These are phyloP conservation scores for Sordariomycetes sp. DNA, from an alignment of 2,329 filamentous ascomycete genomes.

Conservation along the genomic window DNA sequence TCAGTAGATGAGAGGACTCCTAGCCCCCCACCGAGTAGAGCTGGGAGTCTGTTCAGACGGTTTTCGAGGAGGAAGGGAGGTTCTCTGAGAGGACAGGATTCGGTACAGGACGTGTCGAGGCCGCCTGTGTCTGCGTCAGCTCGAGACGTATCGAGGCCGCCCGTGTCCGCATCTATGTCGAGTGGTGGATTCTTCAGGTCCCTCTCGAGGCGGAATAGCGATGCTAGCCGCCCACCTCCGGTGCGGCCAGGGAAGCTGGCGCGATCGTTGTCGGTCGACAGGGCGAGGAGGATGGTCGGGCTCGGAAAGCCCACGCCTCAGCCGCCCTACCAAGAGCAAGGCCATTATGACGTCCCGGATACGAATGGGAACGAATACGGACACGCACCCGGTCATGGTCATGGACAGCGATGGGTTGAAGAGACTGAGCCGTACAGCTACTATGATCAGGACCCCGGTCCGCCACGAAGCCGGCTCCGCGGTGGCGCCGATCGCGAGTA, in stretches of 20 bases:
- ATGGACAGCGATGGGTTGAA: slow-evolving; percentile 9
- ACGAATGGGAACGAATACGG: not conserved
- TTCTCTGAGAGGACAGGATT: slow-evolving; percentile 6
- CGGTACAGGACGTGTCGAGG: slow-evolving; percentile 18
- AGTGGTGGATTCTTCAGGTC: slow-evolving; percentile 17
- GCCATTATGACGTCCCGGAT: not conserved
- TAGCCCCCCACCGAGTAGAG: slow-evolving; percentile 21
- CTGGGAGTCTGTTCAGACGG: slow-evolving; percentile 23
- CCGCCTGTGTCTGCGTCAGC: not conserved
- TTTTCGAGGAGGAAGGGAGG: slow-evolving; percentile 22
- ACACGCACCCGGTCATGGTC: slow-evolving; percentile 10
- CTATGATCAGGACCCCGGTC: slow-evolving; percentile 10
- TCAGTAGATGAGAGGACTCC: slow-evolving; percentile 33
- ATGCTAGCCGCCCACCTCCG: not conserved
- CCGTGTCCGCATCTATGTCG: slow-evolving; percentile 27
- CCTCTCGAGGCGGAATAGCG: slow-evolving; percentile 23
- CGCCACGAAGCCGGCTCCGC: slow-evolving; percentile 17
- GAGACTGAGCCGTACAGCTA: not conserved
- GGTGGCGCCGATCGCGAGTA: slow-evolving; percentile 37
- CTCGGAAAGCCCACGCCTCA: not conserved
- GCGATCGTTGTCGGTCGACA: slow-evolving; percentile 8
- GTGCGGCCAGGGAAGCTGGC: slow-evolving; percentile 4
- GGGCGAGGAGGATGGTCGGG: slow-evolving; percentile 13
- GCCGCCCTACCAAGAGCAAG: not conserved
- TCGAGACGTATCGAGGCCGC: slow-evolving; percentile 26